Conservation (phyloP, 176 grass and related monocot species). For the Stipa capillata region DNA sequence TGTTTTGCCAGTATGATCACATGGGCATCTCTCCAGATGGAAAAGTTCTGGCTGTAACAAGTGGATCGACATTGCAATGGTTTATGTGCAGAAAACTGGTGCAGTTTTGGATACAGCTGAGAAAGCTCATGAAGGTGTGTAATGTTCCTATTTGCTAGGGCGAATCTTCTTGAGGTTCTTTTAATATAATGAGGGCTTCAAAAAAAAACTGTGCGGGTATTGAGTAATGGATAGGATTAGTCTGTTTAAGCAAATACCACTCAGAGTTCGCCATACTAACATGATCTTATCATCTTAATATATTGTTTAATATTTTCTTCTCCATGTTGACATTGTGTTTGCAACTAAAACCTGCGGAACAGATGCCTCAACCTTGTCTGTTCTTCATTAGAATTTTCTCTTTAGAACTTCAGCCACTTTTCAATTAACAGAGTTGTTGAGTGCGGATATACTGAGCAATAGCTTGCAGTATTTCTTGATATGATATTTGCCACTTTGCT, state of each 20-base stretch:
- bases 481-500: neutral
- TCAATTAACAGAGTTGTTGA: neutral
- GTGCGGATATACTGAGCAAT: neutral
- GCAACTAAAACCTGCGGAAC: neutral
- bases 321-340: neutral
- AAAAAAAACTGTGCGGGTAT: neutral
- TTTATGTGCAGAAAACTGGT: slow-evolving; percentile 64
- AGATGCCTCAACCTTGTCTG: neutral
- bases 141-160: neutral
- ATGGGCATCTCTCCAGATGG: slow-evolving; percentile 77
- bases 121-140: slow-evolving; percentile 86
- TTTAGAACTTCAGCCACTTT: neutral
- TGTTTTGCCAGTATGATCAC: slow-evolving; percentile 66
- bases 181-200: neutral
- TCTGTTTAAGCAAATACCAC: neutral
- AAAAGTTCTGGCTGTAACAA: slow-evolving; percentile 63
- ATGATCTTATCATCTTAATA: neutral
- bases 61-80: slow-evolving; percentile 79
- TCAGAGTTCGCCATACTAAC: no score
- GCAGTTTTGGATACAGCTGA: slow-evolving; percentile 85
- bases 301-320: neutral
- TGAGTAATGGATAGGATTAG: neutral
- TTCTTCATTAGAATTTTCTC: neutral
- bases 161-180: neutral
- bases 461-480: neutral